Conservation (phyloP, 2,329 filamentous ascomycete genomes). For the Pseudogymnoascus sp. region DNA sequence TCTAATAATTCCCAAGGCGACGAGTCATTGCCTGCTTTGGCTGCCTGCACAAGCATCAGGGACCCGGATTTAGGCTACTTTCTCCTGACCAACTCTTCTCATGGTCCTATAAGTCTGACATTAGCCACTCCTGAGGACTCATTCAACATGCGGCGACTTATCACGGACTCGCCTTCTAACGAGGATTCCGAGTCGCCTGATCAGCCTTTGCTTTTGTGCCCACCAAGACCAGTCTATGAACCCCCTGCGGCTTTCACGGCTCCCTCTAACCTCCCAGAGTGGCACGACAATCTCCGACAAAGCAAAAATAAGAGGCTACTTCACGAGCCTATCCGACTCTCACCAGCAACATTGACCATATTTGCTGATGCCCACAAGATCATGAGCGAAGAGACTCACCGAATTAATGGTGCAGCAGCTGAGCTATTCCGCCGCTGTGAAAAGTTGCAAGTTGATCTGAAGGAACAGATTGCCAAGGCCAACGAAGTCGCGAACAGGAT, state of each 20-base stretch:
- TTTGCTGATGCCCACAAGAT: conserved; percentile 68
- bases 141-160: conserved; percentile 39
- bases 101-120: conserved; percentile 50
- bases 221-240: conserved; percentile 61
- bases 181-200: conserved; percentile 39
- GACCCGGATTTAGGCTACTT: conserved; percentile 61
- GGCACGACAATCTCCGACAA: conserved; percentile 52
- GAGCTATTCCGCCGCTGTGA: conserved; percentile 68
- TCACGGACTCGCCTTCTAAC: conserved; percentile 38
- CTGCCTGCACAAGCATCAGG: conserved; percentile 47
- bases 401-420: conserved; percentile 61
- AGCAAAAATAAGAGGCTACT: conserved; percentile 55
- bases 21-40: conserved; percentile 40
- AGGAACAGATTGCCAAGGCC: conserved; percentile 59
- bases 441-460: conserved; percentile 60
- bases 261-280: conserved; percentile 46
- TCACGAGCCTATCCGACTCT: conserved; percentile 62
- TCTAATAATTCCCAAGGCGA: conserved; percentile 43
- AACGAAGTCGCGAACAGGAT: conserved; percentile 60
- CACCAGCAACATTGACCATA: conserved; percentile 62
- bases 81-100: conserved; percentile 51
- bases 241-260: conserved; percentile 55
- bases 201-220: conserved; percentile 47
- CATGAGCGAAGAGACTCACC: conserved; percentile 62
- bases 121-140: conserved; percentile 54